Base-by-base conservation (phyloP, 78 protist species). In the Dictyostelium capitatum region DNA sequence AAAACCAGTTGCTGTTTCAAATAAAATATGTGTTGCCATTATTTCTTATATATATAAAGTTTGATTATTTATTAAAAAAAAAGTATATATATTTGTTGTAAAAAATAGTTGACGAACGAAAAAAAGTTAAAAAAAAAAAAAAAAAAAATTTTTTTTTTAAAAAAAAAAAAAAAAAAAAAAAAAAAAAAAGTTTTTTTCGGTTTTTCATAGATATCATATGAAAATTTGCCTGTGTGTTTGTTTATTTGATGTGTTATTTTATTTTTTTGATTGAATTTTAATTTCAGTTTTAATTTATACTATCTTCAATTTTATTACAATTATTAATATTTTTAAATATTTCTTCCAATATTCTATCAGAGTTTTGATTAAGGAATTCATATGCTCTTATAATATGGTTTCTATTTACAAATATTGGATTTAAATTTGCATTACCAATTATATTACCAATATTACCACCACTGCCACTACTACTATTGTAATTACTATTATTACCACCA, bases 1-100 rank as follows among this genome's bases (percentile, higher is more conserved):
- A 87, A 87, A 98, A 2, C 99, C 99, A 19, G 96, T 32, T 0
- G 99, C 96, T 1, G 91, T 64, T 96, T 98, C 99, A 74, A 92
- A 97, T 51, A 98, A 95, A n/a, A 94, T 64, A 25, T 87, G 92
- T 17, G 92, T 77, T 54, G 83, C 91, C 91, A 84, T 83, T 28
- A 6, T 50, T 15, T 65, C 30, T 65, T 65, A 37, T 37, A 37
- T 37, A 37, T 37, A 37, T 37, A 37, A 3, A 3, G 2, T 37
- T 37, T 48, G 53, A 51, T 12, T 51, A 51, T 51, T 51, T 51
- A 9, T 48, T 48, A 48, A 9, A 51, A 51, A 51, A 51, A 51
- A 51, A 51, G 15, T 51, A 25, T 14, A 30, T 12, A 30, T 25
- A 65, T 65, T 65, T 30, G 1, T 65, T 65, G 10, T 46, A 65